Evolutionary conservation across 768 basidiomycete species (phyloP), one percentile per base, ranked within the genome.

Genomic region (Pluteus cervinus): DNA sequence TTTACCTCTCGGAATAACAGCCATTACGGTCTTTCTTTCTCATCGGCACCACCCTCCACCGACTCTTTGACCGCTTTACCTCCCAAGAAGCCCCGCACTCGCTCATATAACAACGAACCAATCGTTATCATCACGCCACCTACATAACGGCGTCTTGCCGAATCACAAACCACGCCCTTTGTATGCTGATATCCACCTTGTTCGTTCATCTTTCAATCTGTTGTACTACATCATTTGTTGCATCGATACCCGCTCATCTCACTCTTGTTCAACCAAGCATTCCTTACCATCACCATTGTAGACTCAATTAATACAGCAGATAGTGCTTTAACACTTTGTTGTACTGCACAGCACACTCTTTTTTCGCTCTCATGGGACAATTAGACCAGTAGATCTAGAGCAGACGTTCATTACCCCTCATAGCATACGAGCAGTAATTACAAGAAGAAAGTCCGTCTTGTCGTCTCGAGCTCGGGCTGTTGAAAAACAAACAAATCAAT

Each of bases 401-500:
- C n/a, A n/a, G n/a, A n/a, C n/a, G n/a, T n/a, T n/a, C n/a, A n/a
- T n/a, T n/a, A n/a, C n/a, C n/a, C n/a, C n/a, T n/a, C n/a, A n/a
- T n/a, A n/a, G n/a, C n/a, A n/a, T n/a, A n/a, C n/a, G n/a, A n/a
- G n/a, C n/a, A n/a, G n/a, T n/a, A 7, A 7, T 50, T 40, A 96
- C 50, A 96, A 61, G 67, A 94, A 96, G 65, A 96, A 96, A 11
- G 89, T 94, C 52, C 79, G 71, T 58, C 91, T 76, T 8, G 83
- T 84, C 3, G 87, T 86, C 62, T 98, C 91, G 54, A 97, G 68
- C 63, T 92, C 86, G n/a, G 94, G 83, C 93, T 96, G 53, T 9
- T 21, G 6, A 22, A 39, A 35, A 14, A 37, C 39, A 16, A 24
- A 30, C 53, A 37, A 43, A 39, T 15, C 24, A 23, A 42, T 23